These are phyloP conservation scores for Fusarium domesticum DNA, from an alignment of 2,329 filamentous ascomycete species.

Conservation along the genomic window DNA sequence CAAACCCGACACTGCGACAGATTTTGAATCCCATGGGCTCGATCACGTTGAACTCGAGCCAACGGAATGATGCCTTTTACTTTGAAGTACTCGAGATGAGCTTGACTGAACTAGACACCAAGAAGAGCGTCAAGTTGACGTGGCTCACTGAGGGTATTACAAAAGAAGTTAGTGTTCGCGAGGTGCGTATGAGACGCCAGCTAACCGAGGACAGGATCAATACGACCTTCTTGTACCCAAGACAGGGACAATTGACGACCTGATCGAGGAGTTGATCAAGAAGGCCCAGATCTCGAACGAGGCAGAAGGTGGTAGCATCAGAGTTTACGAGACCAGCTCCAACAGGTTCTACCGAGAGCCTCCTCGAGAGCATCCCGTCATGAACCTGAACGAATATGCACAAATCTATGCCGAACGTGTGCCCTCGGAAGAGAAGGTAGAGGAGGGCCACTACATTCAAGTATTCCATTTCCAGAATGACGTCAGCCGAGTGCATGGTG, in stretches of 20 bases:
- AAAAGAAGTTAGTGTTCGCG: constrained; percentile 66
- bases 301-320: constrained; percentile 62
- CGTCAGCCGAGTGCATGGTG: constrained; percentile 74
- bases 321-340: constrained; percentile 78
- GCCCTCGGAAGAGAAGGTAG: constrained; percentile 65
- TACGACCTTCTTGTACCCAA: constrained; percentile 85
- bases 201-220: constrained; percentile 54
- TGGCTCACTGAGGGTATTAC: constrained; percentile 87
- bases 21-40: constrained; percentile 73
- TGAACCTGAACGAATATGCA: constrained; percentile 82
- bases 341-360: constrained; percentile 84
- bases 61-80: constrained; percentile 75
- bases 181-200: neutral
- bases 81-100: constrained; percentile 96
- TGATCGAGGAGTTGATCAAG: constrained; percentile 72
- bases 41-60: constrained; percentile 65
- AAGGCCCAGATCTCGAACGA: constrained; percentile 80
- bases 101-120: constrained; percentile 86
- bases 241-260: constrained; percentile 74
- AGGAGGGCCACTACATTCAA: constrained; percentile 62
- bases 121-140: constrained; percentile 79
- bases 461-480: constrained; percentile 95
- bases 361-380: constrained; percentile 65
- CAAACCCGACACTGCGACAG: constrained; percentile 67
- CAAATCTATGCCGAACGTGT: constrained; percentile 77